Base-by-base conservation (phyloP, 2,329 filamentous ascomycete species). In the Neodidymelliopsis sp. region DNA sequence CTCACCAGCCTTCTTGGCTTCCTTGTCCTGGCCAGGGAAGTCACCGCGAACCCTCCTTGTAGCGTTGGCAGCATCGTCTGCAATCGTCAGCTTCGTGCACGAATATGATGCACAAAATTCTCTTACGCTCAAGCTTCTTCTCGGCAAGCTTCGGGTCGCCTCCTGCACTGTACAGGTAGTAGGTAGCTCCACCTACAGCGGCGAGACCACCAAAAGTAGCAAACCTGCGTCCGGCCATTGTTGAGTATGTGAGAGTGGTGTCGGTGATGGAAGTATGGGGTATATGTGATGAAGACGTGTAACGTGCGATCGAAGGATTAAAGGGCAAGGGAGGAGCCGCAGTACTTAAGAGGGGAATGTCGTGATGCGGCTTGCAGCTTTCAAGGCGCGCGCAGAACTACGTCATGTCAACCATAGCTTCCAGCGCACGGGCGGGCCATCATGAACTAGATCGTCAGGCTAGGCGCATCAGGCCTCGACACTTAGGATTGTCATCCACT, bases 111-210 rank as follows among this genome's bases (percentile, higher is more conserved):
- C 12, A n/a, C 6, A 7, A 7, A 12, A 12, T 8, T 41, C 46
- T 77, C 85, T 34, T 77, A 96, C 93, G 84, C 79, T 96, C 89
- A 61, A 89, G 82, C 74, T 94, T 81, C 80, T 93, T 89, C 81
- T 91, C 85, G n/a, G 92, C 93, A 38, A 83, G 85, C 74, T 88
- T 90, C 40, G 90, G 81, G 72, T 85, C 83, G 49, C 93, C 92
- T 54, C 93, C 93, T 12, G 92, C 88, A 40, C 77, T 81, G 81
- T 96, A 99, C 56, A 97, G 83, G 79, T 97, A 97, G 81, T 96
- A 97, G 58, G 84, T 85, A 51, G 80, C 83, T 60, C 85, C 75
- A 63, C 86, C 88, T 63, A 87, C 68, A 62, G 78, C 67, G 30
- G 72, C 66, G 45, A 75, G 59, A 54, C 72, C 56, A 56, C 69